Evolutionary conservation across 306 rosid species (phyloP), one percentile per base, ranked within the genome.

Genomic region (Cucurbita moschata): DNA sequence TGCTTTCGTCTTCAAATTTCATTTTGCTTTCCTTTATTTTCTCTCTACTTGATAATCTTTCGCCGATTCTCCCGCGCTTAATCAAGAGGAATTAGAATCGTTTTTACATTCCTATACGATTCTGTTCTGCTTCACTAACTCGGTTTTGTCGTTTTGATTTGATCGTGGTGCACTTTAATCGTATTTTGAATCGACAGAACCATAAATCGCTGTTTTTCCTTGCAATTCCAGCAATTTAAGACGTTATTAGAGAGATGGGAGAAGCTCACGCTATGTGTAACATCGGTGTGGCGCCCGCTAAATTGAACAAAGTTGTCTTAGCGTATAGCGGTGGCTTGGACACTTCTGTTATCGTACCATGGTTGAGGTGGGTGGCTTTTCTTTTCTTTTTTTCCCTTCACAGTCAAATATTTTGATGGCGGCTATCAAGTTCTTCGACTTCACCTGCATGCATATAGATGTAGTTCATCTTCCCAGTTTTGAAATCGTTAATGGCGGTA

Each of bases 261-360:
- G 52, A 75, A 78, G 79, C 87, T 69, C 80, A 73, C 80, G 51
- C 80, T 55, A 54, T 16, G 40, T 81, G 80, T 56, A 39, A 26
- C 72, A 84, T 77, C 78, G 68, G 76, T 18, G 88, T 86, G 54
- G 81, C 86, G 16, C 90, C 87, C 14, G 91, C 96, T 30, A 89
- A 88, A 72, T 68, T 95, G 76, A 83, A 89, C 47, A 91, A 95
- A 82, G 99, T 95, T 39, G 97, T 95, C 46, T 83, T 95, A 65
- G 99, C 99, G 23, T 95, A 95, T 59, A 95, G 97, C 74, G 99
- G 99, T 73, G 97, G 97, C 81, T 83, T 95, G 77, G 99, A 95
- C 84, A 95, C 99, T 43, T 95, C 99, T 8, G 96, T 95, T 78
- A 91, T 89, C 70, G 99, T 95, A 37, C 97, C 99, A 47, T 95